Conservation (phyloP, 306 rosid species). For the Castanea sativa region DNA sequence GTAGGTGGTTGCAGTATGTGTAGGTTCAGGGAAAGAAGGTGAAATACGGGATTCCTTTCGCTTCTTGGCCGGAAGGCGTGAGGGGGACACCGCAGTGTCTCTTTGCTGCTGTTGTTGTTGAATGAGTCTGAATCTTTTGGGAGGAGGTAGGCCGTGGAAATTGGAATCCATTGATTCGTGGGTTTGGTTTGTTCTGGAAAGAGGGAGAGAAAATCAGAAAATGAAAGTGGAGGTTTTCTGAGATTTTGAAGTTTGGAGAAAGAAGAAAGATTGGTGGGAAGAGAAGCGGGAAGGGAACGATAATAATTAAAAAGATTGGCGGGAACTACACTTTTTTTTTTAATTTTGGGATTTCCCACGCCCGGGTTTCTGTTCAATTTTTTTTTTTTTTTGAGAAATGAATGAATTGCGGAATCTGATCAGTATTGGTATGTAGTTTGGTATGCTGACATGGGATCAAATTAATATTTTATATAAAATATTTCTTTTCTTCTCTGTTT, state of each 20-base stretch:
- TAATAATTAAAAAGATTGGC: too few relatives aligned
- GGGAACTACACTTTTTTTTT: too few relatives aligned
- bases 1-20: conserved; percentile 18
- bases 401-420: too few relatives aligned
- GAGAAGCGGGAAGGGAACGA: not conserved
- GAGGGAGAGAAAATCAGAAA: not conserved
- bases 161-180: conserved; percentile 40
- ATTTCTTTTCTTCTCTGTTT: too few relatives aligned
- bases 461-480: too few relatives aligned
- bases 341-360: too few relatives aligned
- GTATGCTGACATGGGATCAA: too few relatives aligned
- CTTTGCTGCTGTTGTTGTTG: conserved; percentile 25
- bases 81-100: not conserved
- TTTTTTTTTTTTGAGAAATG: too few relatives aligned
- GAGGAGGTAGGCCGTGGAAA: conserved; percentile 56
- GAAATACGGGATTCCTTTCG: conserved; percentile 55
- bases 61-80: conserved; percentile 65
- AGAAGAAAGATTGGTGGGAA: not conserved
- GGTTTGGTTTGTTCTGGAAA: not conserved
- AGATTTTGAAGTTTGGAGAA: not conserved
- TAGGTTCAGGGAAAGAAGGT: not conserved
- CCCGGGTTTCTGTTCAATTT: too few relatives aligned
- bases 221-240: not conserved
- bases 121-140: conserved; percentile 61
- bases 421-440: too few relatives aligned